Base-by-base conservation (phyloP, 768 basidiomycete genomes). In the Tulasnella sp. region DNA sequence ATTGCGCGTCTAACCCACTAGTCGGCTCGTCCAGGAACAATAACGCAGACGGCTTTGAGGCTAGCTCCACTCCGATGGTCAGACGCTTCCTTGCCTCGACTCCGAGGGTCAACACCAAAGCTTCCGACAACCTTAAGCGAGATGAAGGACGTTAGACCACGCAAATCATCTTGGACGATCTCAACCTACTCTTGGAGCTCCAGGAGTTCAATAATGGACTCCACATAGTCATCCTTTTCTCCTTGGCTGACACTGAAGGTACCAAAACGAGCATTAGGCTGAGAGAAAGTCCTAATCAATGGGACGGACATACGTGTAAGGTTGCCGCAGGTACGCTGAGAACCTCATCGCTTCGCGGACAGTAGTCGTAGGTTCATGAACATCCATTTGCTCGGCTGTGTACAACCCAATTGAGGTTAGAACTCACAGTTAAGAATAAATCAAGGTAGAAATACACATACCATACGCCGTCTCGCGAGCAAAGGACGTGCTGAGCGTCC, bases 21-120 rank as follows among this genome's bases (percentile, higher is more conserved):
- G 91, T 94, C 0, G 92, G 92, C 69, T 94, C 90, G 67, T 93
- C 91, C 34, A 91, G 72, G 75, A 94, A 93, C 17, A 94, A 76
- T 0, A 95, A 74, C 0, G 92, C 73, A 65, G 85, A 81, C 0
- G 88, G 88, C 68, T 77, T 78, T 60, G 78, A 76, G 32, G 76
- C 78, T 3, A 80, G 72, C 67, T 79, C 78, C 67, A 80, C 78
- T 65, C 75, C 78, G 63, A 79, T 80, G 9, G 78, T 78, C 23
- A 80, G 69, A 26, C 77, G 75, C 66, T 79, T 79, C 48, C 78
- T 68, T 34, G 71, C 72, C 53, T 71, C 68, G 41, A 71, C 70
- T 29, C 65, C 66, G 9, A 73, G 67, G 66, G 72, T 70, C 61
- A 65, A 71, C 24, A 56, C 27, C 5, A 42, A 13, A n/a, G 43